Evolutionary conservation across 805 yeast species (phyloP).

Genomic region (Hanseniaspora pseudoguilliermondii): DNA sequence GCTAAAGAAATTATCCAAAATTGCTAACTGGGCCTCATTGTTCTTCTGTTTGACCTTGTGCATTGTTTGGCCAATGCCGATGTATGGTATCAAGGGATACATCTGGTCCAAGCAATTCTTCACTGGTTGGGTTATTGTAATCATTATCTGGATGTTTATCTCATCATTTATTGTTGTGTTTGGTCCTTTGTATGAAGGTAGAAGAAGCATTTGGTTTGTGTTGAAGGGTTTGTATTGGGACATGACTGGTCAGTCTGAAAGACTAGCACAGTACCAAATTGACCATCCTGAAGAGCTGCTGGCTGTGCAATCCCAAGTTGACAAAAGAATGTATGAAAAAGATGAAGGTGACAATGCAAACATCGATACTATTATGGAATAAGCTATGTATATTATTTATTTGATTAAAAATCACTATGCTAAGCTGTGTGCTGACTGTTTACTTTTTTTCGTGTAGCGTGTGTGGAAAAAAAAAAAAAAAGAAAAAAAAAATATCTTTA

Average conservation of each 20-base stretch:
- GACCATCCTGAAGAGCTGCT: constrained; percentile 63
- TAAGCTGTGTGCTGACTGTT: neutral
- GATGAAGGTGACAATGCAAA: neutral
- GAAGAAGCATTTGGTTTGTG: constrained; percentile 51
- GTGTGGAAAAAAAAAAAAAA: no score
- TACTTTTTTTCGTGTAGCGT: neutral
- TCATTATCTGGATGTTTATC: constrained; percentile 68
- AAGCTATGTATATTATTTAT: neutral
- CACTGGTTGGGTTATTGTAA: constrained; percentile 80
- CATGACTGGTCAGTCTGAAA: constrained; percentile 57
- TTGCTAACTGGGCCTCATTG: constrained; percentile 49
- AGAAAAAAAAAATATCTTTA: no score
- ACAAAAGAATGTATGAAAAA: constrained; percentile 24
- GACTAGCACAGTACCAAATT: constrained; percentile 63
- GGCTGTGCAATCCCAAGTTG: constrained; percentile 55
- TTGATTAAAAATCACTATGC: no score
- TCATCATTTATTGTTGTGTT: constrained; percentile 51
- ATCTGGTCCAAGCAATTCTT: constrained; percentile 64
- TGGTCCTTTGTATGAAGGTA: constrained; percentile 64
- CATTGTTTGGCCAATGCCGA: constrained; percentile 86
- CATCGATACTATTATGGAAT: constrained; percentile 4
- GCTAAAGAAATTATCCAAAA: constrained; percentile 45
- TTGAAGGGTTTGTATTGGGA: constrained; percentile 80
- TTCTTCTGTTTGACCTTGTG: constrained; percentile 50
- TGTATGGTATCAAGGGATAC: constrained; percentile 64